Conservation (phyloP, 1,284 basidiomycete species). For the Trichosporon sp. region DNA sequence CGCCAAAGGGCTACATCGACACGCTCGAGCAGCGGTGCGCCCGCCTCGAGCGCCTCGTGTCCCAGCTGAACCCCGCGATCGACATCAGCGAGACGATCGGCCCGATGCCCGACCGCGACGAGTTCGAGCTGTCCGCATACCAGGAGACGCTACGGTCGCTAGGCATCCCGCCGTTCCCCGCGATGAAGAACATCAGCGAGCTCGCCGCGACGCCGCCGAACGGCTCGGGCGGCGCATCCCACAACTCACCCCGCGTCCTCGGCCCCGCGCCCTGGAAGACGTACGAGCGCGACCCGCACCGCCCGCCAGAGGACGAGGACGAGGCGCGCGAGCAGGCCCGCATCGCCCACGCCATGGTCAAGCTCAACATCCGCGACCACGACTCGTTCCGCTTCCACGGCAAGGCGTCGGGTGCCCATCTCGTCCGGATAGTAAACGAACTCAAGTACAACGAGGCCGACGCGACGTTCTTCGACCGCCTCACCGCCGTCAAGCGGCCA, state of each 20-base stretch:
- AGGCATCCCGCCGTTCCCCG: conserved; percentile 40
- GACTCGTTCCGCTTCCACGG: conserved; percentile 60
- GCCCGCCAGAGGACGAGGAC: conserved; percentile 26
- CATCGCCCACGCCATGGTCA: conserved; percentile 33
- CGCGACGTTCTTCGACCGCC: conserved; percentile 28
- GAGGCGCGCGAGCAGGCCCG: conserved; percentile 22
- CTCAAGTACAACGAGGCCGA: conserved; percentile 54
- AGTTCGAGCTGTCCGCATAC: conserved; percentile 58
- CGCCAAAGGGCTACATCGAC: conserved; percentile 76
- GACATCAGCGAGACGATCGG: conserved; percentile 67
- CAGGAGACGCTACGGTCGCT: conserved; percentile 30
- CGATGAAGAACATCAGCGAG: conserved; percentile 26
- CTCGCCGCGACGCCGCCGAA: conserved; percentile 13
- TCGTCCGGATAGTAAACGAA: conserved; percentile 62
- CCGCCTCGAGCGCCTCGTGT: conserved; percentile 64
- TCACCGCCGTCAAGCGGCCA: conserved; percentile 32
- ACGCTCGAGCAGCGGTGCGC: conserved; percentile 65
- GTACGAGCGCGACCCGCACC: conserved; percentile 34
- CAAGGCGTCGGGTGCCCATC: conserved; percentile 63
- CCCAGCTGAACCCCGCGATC: conserved; percentile 62
- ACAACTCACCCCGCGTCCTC: conserved; percentile 24
- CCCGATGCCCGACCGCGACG: conserved; percentile 63
- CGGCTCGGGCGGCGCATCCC: conserved; percentile 24
- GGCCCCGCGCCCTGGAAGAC: conserved; percentile 35
- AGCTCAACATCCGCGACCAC: conserved; percentile 41